Conservation (phyloP, 2,329 filamentous ascomycete species). For the Verticillium longisporum region DNA sequence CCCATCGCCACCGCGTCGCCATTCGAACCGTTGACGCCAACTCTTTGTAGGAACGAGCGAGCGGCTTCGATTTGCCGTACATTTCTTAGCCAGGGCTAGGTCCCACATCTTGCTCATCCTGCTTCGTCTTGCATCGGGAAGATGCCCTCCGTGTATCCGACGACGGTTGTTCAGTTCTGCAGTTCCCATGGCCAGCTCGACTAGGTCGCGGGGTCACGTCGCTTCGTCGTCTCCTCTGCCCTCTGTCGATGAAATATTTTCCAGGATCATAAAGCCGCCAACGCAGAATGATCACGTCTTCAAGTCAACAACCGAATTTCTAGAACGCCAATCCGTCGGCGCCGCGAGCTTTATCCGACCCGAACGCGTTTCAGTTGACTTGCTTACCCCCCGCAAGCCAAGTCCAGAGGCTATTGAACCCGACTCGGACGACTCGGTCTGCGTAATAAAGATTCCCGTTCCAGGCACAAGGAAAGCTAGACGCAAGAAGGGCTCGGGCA, state of each 20-base stretch:
- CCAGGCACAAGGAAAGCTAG: not conserved
- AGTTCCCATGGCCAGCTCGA: constrained; percentile 23
- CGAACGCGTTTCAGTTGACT: constrained; percentile 6
- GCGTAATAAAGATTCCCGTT: not conserved
- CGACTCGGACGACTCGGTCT: constrained; percentile 5
- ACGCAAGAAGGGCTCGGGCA: not conserved
- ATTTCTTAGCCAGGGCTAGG: not conserved
- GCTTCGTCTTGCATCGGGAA: constrained; percentile 20
- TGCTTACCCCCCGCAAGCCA: constrained; percentile 7
- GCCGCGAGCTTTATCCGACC: constrained; percentile 4
- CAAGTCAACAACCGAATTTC: not conserved
- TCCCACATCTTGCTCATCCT: constrained; percentile 13
- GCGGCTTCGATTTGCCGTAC: not conserved
- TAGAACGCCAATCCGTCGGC: not conserved
- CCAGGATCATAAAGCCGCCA: constrained; percentile 18
- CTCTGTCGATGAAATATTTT: constrained; percentile 40
- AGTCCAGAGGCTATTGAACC: not conserved
- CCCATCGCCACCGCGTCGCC: constrained; percentile 3
- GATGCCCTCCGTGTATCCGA: constrained; percentile 42
- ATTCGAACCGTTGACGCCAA: not conserved
- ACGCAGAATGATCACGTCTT: not conserved
- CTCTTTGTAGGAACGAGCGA: not conserved
- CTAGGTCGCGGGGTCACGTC: constrained; percentile 20
- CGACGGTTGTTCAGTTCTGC: constrained; percentile 20
- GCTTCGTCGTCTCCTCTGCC: constrained; percentile 43